Evolutionary conservation across 2,329 filamentous ascomycete species (phyloP).

Genomic region (Sordariomycetes sp.): DNA sequence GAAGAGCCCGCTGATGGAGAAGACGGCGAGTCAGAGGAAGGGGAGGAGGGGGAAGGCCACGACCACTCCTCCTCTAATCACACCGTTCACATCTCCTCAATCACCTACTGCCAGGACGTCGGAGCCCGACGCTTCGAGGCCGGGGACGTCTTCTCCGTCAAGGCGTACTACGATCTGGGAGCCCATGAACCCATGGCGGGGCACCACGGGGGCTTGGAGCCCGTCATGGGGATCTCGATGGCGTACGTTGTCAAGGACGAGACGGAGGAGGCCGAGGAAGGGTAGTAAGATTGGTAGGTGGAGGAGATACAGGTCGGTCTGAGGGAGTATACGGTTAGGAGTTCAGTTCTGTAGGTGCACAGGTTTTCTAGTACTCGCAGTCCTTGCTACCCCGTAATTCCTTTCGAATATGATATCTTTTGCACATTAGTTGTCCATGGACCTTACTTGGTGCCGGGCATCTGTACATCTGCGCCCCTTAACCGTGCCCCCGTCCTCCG

Average conservation of each 20-base stretch:
- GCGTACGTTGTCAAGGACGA: slow-evolving; percentile 2
- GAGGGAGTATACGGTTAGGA: no score
- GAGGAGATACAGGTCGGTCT: not conserved
- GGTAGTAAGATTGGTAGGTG: not conserved
- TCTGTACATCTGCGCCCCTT: no score
- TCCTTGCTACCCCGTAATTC: no score
- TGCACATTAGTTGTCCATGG: no score
- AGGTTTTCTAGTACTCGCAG: no score
- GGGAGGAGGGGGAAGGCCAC: not conserved
- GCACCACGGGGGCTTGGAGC: slow-evolving; percentile 5
- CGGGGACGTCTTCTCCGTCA: slow-evolving; percentile 2
- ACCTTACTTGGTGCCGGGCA: no score
- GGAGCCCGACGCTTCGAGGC: not conserved
- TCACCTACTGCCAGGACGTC: not conserved
- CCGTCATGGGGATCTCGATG: slow-evolving; percentile 6
- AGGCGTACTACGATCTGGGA: slow-evolving; percentile 2
- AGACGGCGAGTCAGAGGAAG: not conserved
- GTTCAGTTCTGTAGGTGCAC: no score
- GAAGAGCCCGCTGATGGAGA: slow-evolving; percentile 1
- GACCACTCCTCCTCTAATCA: slow-evolving; percentile 3
- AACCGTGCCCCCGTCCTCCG: no score
- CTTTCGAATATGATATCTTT: no score
- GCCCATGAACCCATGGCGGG: slow-evolving; percentile 2
- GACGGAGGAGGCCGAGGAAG: not conserved
- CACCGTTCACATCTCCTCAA: slow-evolving; percentile 3